These are phyloP conservation scores for Vachellia collinsii DNA, from an alignment of 306 rosid species.

Conservation along the genomic window DNA sequence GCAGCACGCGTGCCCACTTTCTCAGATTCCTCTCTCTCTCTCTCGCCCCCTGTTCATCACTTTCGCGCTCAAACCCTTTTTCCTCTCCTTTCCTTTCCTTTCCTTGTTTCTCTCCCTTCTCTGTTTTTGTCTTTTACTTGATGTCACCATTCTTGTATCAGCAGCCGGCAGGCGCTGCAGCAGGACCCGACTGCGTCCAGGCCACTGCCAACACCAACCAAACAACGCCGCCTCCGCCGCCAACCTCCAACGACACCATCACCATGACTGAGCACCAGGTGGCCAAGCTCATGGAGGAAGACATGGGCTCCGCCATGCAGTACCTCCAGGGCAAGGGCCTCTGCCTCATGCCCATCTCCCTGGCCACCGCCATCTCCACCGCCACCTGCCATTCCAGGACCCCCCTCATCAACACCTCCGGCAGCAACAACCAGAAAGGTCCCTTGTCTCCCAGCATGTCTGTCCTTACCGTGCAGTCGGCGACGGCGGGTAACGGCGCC, in stretches of 20 bases:
- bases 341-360: slow-evolving; percentile 97
- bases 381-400: slow-evolving; percentile 83
- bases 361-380: slow-evolving; percentile 90
- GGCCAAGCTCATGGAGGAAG: slow-evolving; percentile 92
- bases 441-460: slow-evolving; percentile 93
- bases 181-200: slow-evolving; percentile 57
- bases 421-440: slow-evolving; percentile 34
- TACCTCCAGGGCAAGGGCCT: slow-evolving; percentile 95
- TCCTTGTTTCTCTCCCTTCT: slow-evolving; percentile 9
- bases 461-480: slow-evolving; percentile 77
- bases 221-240: slow-evolving; percentile 51
- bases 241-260: slow-evolving; percentile 62
- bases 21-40: slow-evolving; percentile 60
- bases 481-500: slow-evolving; percentile 52
- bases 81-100: neutral
- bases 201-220: slow-evolving; percentile 36
- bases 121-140: slow-evolving; percentile 11
- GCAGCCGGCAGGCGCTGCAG: slow-evolving; percentile 51
- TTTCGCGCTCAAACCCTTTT: neutral
- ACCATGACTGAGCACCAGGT: slow-evolving; percentile 93
- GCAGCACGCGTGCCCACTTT: slow-evolving; percentile 89
- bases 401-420: slow-evolving; percentile 44
- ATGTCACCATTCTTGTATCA: slow-evolving; percentile 12
- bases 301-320: slow-evolving; percentile 99
- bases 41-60: slow-evolving; percentile 14